Conservation (phyloP, 2,329 filamentous ascomycete species). For the Aplosporella prunicola region DNA sequence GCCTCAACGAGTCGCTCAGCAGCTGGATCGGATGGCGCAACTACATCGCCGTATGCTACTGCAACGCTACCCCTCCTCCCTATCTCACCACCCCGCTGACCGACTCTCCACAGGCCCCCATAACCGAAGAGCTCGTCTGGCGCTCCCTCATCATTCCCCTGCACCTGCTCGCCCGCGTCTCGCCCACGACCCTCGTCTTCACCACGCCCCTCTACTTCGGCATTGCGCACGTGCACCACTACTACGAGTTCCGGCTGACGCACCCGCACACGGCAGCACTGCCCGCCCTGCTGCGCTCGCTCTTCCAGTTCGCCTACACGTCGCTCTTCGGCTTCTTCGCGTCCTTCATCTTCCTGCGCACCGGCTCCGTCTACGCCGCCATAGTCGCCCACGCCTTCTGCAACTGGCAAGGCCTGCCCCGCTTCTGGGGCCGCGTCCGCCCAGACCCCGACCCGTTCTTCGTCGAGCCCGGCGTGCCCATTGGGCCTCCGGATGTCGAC, state of each 20-base stretch:
- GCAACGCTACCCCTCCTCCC: not conserved
- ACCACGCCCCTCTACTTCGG: slow-evolving; percentile 83
- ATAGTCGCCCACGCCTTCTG: slow-evolving; percentile 79
- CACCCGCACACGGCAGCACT: slow-evolving; percentile 59
- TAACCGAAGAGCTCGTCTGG: slow-evolving; percentile 92
- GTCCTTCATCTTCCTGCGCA: slow-evolving; percentile 78
- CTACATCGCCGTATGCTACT: slow-evolving; percentile 60
- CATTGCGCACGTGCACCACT: slow-evolving; percentile 87
- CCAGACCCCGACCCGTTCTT: not conserved
- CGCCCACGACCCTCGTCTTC: slow-evolving; percentile 55
- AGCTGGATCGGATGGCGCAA: slow-evolving; percentile 84
- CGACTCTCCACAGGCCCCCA: slow-evolving; percentile 53
- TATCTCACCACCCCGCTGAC: not conserved
- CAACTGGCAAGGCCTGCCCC: slow-evolving; percentile 82
- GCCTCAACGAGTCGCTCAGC: slow-evolving; percentile 51
- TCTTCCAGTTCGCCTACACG: slow-evolving; percentile 83
- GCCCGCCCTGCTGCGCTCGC: slow-evolving; percentile 57
- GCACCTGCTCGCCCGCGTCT: slow-evolving; percentile 57
- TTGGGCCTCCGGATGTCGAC: slow-evolving; percentile 23
- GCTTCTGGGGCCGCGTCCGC: slow-evolving; percentile 69
- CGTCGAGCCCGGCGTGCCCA: slow-evolving; percentile 37
- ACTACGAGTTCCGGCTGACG: slow-evolving; percentile 84
- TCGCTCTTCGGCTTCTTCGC: slow-evolving; percentile 90
- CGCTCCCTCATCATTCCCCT: slow-evolving; percentile 77
- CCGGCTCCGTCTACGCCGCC: slow-evolving; percentile 68